Base-by-base conservation (phyloP, 2,329 filamentous ascomycete genomes). In the Daldinia sp. region DNA sequence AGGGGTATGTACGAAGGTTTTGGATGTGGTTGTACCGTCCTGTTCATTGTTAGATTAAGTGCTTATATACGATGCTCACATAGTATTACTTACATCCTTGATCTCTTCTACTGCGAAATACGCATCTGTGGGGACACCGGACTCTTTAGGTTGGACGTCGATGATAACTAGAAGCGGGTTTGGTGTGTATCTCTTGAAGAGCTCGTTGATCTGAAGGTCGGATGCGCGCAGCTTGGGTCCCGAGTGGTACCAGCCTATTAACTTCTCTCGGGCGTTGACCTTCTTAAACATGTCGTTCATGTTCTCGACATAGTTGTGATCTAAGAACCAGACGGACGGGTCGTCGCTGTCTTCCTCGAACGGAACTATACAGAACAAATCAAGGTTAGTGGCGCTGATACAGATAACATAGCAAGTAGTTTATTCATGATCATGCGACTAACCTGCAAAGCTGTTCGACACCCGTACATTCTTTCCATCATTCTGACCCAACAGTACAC, bases 221-320 rank as follows among this genome's bases (percentile, higher is more conserved):
- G 96, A 98, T 63, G 94, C 95, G 79, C 96, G 90, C 78, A 99
- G 87, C 87, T 98, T 99, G 42, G 96, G 96, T 46, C 96, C 96
- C 20, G 96, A 97, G 83, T 99, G 96, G 82, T 99, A 99, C 96
- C 96, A 99, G 78, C 96, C 96, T 87, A 99, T 97, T 81, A 99
- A 88, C 89, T 98, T 98, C 85, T 99, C 96, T 72, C 93, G 88
- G 69, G 96, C 96, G 85, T 99, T 99, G 87, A 99, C 94, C 85
- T 98, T 98, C 87, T 99, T 99, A 88, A 99, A 99, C 96, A 99
- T 99, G 82, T 98, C 96, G 84, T 96, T 97, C 96, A 99, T 99
- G 75, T 92, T 93, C 83, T 99, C 96, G 81, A 99, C 93, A 78
- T 98, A 99, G 88, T 98, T 98, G 87, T 99, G 96, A 81, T 99